These are phyloP conservation scores for Neonectria sp. DNA, from an alignment of 2,329 filamentous ascomycete species.

Conservation along the genomic window DNA sequence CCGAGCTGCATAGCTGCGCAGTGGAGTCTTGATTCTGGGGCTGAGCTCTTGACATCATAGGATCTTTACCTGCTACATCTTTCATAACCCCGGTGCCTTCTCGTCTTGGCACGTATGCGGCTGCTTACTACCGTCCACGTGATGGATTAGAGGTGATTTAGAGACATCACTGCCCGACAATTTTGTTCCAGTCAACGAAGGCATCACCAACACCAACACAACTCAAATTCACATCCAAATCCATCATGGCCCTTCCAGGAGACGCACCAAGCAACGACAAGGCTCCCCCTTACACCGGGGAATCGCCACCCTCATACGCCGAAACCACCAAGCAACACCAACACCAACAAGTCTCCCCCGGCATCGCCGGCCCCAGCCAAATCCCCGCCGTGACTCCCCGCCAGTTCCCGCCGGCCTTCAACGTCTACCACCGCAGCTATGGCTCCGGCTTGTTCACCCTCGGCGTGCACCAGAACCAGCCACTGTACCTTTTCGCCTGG, in stretches of 20 bases:
- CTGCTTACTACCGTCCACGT: not conserved
- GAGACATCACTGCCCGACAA: not conserved
- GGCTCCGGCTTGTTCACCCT: slow-evolving; percentile 25
- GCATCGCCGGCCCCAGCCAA: slow-evolving; percentile 11
- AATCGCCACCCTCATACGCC: slow-evolving; percentile 32
- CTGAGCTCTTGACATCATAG: slow-evolving; percentile 2
- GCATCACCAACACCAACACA: not conserved
- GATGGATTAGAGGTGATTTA: not conserved
- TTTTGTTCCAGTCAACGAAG: not conserved
- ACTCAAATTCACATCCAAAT: not conserved
- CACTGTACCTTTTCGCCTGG: slow-evolving; percentile 38
- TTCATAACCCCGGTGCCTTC: no score
- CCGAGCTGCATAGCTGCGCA: not conserved
- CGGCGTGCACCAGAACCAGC: slow-evolving; percentile 39
- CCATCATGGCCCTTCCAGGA: slow-evolving; percentile 17
- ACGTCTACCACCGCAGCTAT: slow-evolving; percentile 36
- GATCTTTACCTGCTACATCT: no score
- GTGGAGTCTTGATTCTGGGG: not conserved
- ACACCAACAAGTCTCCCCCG: not conserved
- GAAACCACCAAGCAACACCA: slow-evolving; percentile 26
- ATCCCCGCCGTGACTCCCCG: slow-evolving; percentile 26
- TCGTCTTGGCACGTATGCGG: not conserved
- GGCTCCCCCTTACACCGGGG: slow-evolving; percentile 24
- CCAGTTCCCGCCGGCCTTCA: slow-evolving; percentile 42
- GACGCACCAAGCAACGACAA: slow-evolving; percentile 3